Evolutionary conservation across 1,139 yeast species (phyloP), one percentile per base, ranked within the genome.

Genomic region (Candida pseudoviswanathii): DNA sequence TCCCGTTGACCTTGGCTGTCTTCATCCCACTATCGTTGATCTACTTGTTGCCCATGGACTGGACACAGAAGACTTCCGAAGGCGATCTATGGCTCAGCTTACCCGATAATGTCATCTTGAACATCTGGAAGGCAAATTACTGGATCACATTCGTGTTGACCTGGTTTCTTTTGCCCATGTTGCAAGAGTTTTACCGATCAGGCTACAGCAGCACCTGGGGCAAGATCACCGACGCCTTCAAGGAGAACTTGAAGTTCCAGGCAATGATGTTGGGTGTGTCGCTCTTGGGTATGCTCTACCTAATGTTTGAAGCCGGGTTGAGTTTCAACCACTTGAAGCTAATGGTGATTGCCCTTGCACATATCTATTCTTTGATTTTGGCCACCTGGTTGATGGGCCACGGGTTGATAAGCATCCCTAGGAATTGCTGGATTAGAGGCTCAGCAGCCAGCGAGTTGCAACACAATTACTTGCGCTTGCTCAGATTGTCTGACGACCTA

Each of bases 311-410:
- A 50, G 79, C 81, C 7, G 90, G 92, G 2, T 73, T 88, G 44
- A 73, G 81, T 3, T 68, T 82, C 51, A 65, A 66, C 44, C 81
- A 85, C 44, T 69, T 89, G 60, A 86, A 85, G 62, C 76, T 85
- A 44, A 77, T 89, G 70, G 76, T 86, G 11, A 86, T 89, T 55
- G 94, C 95, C 0, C 61, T 88, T 29, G 82, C 95, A 1, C 95
- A 89, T 63, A 83, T 88, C n/a, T 89, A 89, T 63, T 81, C 96
- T 0, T 75, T 89, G 61, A 75, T 86, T 2, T 63, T 89, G 43
- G 92, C 95, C 0, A 73, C 88, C 30, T 89, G 95, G 95, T 70
- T 89, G 49, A 84, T 89, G 88, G 89, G 94, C 1, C 94, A 89
- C 62, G 96, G 96, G 0, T 66, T 89, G 48, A 81, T 87, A 25